Percentiles rank a stretch among this genome's conserved stretches.
These are phyloP conservation scores for Rhodotorula sp. DNA, from an alignment of 1,284 basidiomycete genomes.

Conservation along the genomic window DNA sequence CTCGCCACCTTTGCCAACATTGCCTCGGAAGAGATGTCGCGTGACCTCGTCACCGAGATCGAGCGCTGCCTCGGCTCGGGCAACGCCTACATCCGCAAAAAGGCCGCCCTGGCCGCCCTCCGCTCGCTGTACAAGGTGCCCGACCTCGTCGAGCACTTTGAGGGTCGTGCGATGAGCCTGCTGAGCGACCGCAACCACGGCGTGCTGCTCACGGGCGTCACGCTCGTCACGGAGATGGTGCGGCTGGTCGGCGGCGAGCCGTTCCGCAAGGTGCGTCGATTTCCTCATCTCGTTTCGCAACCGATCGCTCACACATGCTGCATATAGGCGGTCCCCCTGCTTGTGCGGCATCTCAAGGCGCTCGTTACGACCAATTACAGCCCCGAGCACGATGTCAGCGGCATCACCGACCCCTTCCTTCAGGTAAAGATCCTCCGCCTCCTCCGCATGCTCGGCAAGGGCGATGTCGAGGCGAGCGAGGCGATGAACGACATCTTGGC, in stretches of 20 bases:
- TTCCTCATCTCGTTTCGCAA: not conserved
- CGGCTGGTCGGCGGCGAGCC: slow-evolving; percentile 67
- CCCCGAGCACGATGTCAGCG: slow-evolving; percentile 98
- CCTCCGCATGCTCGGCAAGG: slow-evolving; percentile 81
- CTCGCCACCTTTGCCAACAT: slow-evolving; percentile 99
- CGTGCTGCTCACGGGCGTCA: slow-evolving; percentile 88
- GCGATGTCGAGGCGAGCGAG: slow-evolving; percentile 84
- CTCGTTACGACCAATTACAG: slow-evolving; percentile 96
- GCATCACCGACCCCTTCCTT: slow-evolving; percentile 97
- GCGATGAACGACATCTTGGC: slow-evolving; percentile 98
- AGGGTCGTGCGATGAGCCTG: slow-evolving; percentile 81
- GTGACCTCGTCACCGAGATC: slow-evolving; percentile 93
- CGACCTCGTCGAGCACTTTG: slow-evolving; percentile 92
- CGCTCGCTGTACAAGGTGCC: slow-evolving; percentile 95
- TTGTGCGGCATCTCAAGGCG: slow-evolving; percentile 94
- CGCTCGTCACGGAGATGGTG: slow-evolving; percentile 94
- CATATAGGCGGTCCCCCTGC: slow-evolving; percentile 78
- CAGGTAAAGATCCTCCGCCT: slow-evolving; percentile 90
- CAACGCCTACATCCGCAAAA: slow-evolving; percentile 98
- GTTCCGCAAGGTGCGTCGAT: slow-evolving; percentile 73
- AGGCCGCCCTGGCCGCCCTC: slow-evolving; percentile 96
- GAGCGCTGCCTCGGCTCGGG: slow-evolving; percentile 96
- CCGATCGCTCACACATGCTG: not conserved
- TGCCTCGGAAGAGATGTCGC: slow-evolving; percentile 97
- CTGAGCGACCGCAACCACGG: slow-evolving; percentile 97